A percentile compares a stretch with the other conserved stretches of the same genome.
phyloP scores from a whole-genome alignment of 768 basidiomycete genomes.

The Phylloporus rhodoxanthus region DNA sequence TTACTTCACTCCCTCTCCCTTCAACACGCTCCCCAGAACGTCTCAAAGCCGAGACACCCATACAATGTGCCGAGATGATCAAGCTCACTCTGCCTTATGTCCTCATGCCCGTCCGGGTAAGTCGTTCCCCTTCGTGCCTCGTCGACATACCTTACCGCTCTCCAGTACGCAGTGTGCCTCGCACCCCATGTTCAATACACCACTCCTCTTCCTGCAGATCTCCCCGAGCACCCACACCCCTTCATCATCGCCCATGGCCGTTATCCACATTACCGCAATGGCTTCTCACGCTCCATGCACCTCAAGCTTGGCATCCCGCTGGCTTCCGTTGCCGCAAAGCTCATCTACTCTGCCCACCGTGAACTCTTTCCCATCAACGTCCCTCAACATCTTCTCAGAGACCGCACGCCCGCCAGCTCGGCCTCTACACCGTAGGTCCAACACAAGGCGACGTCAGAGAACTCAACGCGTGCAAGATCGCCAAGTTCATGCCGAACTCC shows the following conservation, averaged over 20 bases:
- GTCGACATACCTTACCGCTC: conserved; percentile 6
- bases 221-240: conserved; percentile 21
- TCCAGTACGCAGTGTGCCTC: conserved; percentile 50
- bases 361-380: conserved; percentile 43
- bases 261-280: conserved; percentile 43
- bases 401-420: conserved; percentile 23
- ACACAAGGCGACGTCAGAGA: conserved; percentile 59
- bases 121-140: not conserved
- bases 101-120: conserved; percentile 46
- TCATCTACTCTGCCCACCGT: conserved; percentile 57
- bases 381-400: conserved; percentile 34
- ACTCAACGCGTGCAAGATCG: conserved; percentile 42
- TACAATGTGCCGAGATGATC: conserved; percentile 26
- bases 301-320: conserved; percentile 36
- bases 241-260: conserved; percentile 37
- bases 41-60: conserved; percentile 21
- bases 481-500: conserved; percentile 22
- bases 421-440: conserved; percentile 21
- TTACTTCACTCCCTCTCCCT: not conserved
- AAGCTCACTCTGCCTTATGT: conserved; percentile 40
- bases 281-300: conserved; percentile 27
- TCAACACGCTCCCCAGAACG: conserved; percentile 25
- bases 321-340: conserved; percentile 50
- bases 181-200: conserved; percentile 60
- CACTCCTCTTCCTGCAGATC: conserved; percentile 40